Base-by-base conservation (phyloP, 495 filamentous ascomycete species). In the Aspergillus panamensis region DNA sequence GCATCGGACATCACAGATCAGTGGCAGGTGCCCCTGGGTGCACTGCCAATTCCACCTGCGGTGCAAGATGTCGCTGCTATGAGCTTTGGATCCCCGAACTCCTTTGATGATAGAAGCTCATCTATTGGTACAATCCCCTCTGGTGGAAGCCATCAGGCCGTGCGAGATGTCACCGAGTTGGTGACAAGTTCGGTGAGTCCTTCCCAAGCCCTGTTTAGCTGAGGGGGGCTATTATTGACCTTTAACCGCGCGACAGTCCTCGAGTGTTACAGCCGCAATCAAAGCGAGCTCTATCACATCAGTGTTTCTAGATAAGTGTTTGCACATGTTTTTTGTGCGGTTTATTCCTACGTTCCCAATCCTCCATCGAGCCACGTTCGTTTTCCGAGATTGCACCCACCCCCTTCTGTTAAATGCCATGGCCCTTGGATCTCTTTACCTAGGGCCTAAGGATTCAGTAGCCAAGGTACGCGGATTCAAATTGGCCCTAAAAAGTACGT, bases 281-380 rank as follows among this genome's bases (percentile, higher is more conserved):
- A 77, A 80, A 54, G 68, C 75, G 21, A 75, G 69, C 2, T 78
- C 74, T 5, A 68, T 80, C 20, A 78, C 74, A 33, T 80, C 77
- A 1, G 76, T 80, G 17, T 78, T 80, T 32, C 63, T 80, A 6
- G 77, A 80, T 49, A 74, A 78, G 54, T 78, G 77, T 53, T 57
- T 80, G 6, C 77, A 80, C 52, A 77, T 80, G 74, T 80, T 80
- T 68, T 80, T 80, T 48, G 73, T 71, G 12, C 69, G 73, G 12
- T 80, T 80, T 53, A 79, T 79, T 16, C 75, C 77, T 6, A 78
- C 75, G 2, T 80, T 80, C 29, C 77, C 77, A 5, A 68, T 80
- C 20, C 60, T 80, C 14, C 77, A 80, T 60, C 66, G 72, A 61
- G 69, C 75, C 12, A 80, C 77, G 1, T 80, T 80, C 45, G 70